Percentiles rank a stretch among this genome's conserved stretches.
These are phyloP conservation scores for Auxenochlorella pyrenoidosa DNA, from an alignment of 139 green algal genomes.

Conservation along the genomic window DNA sequence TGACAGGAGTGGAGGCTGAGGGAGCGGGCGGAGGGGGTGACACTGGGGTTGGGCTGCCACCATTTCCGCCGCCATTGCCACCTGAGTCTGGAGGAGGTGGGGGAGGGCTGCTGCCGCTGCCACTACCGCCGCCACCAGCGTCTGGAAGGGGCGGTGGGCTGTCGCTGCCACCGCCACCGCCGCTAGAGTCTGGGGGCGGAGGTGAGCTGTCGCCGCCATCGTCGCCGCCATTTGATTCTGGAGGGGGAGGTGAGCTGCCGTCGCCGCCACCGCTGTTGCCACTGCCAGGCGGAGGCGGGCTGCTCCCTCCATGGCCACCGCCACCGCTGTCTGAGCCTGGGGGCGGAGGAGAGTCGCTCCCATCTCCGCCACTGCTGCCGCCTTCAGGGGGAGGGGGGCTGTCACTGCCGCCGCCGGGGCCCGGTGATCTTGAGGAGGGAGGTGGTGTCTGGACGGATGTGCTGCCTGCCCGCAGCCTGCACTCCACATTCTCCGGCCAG, in stretches of 20 bases:
- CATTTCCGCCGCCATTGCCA: not conserved
- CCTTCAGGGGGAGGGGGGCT: not conserved
- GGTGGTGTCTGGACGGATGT: not conserved
- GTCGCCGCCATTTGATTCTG: not conserved
- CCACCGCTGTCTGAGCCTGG: not conserved
- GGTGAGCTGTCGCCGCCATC: not conserved
- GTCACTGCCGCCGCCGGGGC: not conserved
- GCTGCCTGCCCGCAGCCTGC: not conserved
- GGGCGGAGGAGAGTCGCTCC: not conserved
- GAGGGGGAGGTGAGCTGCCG: not conserved
- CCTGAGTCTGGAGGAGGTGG: not conserved
- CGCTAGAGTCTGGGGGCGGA: not conserved
- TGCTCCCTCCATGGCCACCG: not conserved
- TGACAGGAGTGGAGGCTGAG: no score
- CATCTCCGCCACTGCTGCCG: not conserved
- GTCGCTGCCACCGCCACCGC: not conserved
- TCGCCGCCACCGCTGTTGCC: no score
- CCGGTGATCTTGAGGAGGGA: not conserved
- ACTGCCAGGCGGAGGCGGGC: not conserved
- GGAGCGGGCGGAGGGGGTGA: not conserved
- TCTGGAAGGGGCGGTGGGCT: not conserved
- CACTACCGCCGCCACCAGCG: not conserved
- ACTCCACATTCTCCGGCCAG: slow-evolving; percentile 6
- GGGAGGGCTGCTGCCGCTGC: not conserved
- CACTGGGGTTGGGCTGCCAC: not conserved